Evolutionary conservation across 192 early-diverging fungal genomes (phyloP).

Genomic region (Gamsiella multidivaricata): DNA sequence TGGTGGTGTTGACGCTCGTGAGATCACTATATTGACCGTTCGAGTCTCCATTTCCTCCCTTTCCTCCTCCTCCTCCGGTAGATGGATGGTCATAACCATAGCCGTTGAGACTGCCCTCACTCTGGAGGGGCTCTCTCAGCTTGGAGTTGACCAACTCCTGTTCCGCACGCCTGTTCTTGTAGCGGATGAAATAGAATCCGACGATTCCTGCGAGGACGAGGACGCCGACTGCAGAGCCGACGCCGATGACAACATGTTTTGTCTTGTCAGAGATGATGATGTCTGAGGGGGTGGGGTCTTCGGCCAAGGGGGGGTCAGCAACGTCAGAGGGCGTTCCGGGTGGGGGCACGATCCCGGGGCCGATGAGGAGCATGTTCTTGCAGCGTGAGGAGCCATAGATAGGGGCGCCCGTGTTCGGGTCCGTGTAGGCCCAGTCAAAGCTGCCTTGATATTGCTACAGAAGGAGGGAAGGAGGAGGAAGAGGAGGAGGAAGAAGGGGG

Average conservation of each 20-base stretch:
- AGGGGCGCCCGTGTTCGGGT: slow-evolving; percentile 3
- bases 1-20: slow-evolving; percentile 2
- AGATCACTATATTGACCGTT: slow-evolving; percentile 13
- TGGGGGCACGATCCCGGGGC: not conserved
- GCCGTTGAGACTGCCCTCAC: not conserved
- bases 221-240: slow-evolving; percentile 37
- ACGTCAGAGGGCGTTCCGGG: not conserved
- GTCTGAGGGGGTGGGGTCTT: slow-evolving; percentile 2
- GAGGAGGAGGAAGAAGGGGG: not conserved
- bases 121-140: slow-evolving; percentile 20
- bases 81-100: not conserved
- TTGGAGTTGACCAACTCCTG: slow-evolving; percentile 3
- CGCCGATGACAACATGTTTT: slow-evolving; percentile 34
- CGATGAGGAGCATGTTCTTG: slow-evolving; percentile 32
- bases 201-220: slow-evolving; percentile 32
- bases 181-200: slow-evolving; percentile 42
- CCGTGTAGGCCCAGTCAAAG: slow-evolving; percentile 23
- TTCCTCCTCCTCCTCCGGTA: not conserved
- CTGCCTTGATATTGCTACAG: slow-evolving; percentile 45
- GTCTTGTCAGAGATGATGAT: slow-evolving; percentile 27
- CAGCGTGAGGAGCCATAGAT: slow-evolving; percentile 2
- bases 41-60: not conserved
- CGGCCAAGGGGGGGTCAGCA: slow-evolving; percentile 1
- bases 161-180: slow-evolving; percentile 33
- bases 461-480: not conserved